phyloP scores from a whole-genome alignment of 306 rosid species.

The Sindora glabra region DNA sequence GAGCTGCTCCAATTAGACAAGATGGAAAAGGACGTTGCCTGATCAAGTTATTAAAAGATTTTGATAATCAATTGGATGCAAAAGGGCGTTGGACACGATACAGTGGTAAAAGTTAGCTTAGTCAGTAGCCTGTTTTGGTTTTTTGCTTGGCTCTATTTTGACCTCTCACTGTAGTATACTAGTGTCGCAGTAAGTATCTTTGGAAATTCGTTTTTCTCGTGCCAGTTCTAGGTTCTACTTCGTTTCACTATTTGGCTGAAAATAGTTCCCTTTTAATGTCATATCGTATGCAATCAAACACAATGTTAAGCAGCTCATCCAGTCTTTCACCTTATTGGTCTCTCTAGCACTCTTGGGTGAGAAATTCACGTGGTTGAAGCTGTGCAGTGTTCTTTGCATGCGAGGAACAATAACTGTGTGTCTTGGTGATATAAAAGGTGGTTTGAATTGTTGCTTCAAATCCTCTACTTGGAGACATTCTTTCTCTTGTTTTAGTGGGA shows the following conservation, averaged over 20 bases:
- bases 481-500: constrained; percentile 71
- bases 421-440: constrained; percentile 65
- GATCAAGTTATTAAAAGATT: constrained; percentile 15
- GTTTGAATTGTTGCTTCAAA: constrained; percentile 50
- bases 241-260: constrained; percentile 11
- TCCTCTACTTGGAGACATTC: constrained; percentile 85
- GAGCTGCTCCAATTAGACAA: constrained; percentile 12
- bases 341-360: constrained; percentile 86
- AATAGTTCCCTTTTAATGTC: constrained; percentile 13
- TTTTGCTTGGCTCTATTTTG: constrained; percentile 81
- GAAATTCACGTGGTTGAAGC: constrained; percentile 84
- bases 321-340: constrained; percentile 96
- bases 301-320: constrained; percentile 94
- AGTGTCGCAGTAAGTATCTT: constrained; percentile 69
- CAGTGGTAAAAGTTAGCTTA: constrained; percentile 80
- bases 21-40: constrained; percentile 9
- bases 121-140: constrained; percentile 90
- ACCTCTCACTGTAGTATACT: constrained; percentile 85
- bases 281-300: constrained; percentile 83
- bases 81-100: constrained; percentile 92
- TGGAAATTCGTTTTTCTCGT: neutral
- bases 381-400: constrained; percentile 91
- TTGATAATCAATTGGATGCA: constrained; percentile 41
- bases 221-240: constrained; percentile 1
- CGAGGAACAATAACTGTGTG: constrained; percentile 89